Evolutionary conservation across 129 eudicot genomes (phyloP), one percentile per base, ranked within the genome.

Genomic region (Chrysanthemum seticuspe): DNA sequence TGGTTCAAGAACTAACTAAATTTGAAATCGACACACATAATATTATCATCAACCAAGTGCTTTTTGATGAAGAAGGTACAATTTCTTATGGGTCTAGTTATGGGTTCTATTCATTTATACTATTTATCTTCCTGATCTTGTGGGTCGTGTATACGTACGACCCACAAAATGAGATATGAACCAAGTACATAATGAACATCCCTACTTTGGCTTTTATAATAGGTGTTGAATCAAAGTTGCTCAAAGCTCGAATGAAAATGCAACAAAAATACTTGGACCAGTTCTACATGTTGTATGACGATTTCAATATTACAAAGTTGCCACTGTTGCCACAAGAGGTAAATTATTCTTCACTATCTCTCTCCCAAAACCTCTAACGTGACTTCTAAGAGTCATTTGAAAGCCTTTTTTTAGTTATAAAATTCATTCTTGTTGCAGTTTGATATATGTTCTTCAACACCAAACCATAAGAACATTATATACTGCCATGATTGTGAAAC

Each of bases 161-260:
- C 62, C 61, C 54, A 13, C 55, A 14, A 31, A 76, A 2, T 16
- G 56, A 70, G 13, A 68, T 19, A 21, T 50, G 77, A 49, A 50
- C 31, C 25, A 62, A 62, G 7, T 31, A 14, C 40, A 7, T 62
- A 50, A 6, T 54, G 44, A 59, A 18, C 21, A 19, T 53, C 4
- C 63, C 36, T 51, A 60, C 59, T 13, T 61, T 9, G 23, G 59
- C 49, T 53, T 71, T 29, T 63, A 25, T 62, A 47, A 0, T 76
- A 95, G 97, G 72, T 55, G 89, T 95, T 56, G 94, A 90, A 67
- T 90, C 99, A 6, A 95, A 90, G 87, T 80, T 95, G 85, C 99
- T 95, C 36, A 95, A 85, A 83, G 99, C 99, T 81, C 88, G 99
- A 75, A 95, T 95, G 97, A 78, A 80, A 73, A 95, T 95, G 99